Base-by-base conservation (phyloP, 1,284 basidiomycete species). In the Ustilago bromivora region DNA sequence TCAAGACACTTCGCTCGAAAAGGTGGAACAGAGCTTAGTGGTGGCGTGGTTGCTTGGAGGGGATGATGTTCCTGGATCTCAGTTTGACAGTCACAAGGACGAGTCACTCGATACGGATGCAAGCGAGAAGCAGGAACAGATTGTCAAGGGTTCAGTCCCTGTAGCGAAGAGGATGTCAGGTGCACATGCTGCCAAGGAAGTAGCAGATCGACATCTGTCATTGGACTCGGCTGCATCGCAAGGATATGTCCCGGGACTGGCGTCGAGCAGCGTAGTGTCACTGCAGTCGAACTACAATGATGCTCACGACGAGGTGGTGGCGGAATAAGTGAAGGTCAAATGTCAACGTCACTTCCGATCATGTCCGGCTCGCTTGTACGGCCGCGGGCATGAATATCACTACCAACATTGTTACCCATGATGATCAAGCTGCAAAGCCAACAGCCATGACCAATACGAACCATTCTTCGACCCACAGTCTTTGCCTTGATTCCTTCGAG, bases 21-120 rank as follows among this genome's bases (percentile, higher is more conserved):
- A 59, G 15, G 66, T 61, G 19, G 71, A 78, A 6, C 67, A 75
- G 19, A 67, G 66, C 6, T 46, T 72, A 15, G 61, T 83, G 7
- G 80, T 78, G 5, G 79, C 74, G 38, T 83, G 82, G 82, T 65
- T 83, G 32, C 75, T 83, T 7, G 82, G 80, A 54, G 80, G 76
- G 19, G 73, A 75, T 8, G 75, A 71, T 7, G 38, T 11, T 12
- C 66, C 71, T 4, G 47, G 56, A 28, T 13, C 40, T 6, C 49
- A 17, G 31, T 36, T 47, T 43, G 49, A 53, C 4, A 4, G 7
- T 23, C 52, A 47, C 19, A 32, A 31, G 9, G 28, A 32, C 28
- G 49, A 28, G 15, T 28, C 11, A 51, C 17, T 23, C 38, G n/a
- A 8, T 31, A 40, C 11, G 34, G 38, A 55, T 12, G 17, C 15